Base-by-base conservation (phyloP, 2,329 filamentous ascomycete genomes). In the Aspergillus brasiliensis region DNA sequence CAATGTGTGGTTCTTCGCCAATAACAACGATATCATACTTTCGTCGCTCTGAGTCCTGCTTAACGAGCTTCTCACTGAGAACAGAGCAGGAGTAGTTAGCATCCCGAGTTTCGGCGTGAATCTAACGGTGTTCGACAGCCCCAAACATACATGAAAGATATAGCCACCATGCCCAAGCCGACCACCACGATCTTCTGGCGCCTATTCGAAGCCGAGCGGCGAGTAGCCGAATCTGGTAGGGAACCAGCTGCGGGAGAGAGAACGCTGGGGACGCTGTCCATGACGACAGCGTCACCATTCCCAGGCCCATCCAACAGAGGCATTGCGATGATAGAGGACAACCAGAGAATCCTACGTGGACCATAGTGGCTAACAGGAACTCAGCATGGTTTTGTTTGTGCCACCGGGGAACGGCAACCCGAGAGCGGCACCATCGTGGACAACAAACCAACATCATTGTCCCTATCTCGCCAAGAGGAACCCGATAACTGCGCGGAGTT, bases 141-240 rank as follows among this genome's bases (percentile, higher is more conserved):
- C 40, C 28, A 31, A 10, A 82, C 89, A 82, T 78, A 94, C 90
- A 96, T 91, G 74, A 96, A 94, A 44, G 90, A 88, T 67, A 95
- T 89, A 40, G 90, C 91, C 47, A 97, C 92, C 93, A 97, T 97
- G 2, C 92, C 92, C 77, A 97, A 77, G 8, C 92, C 92, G 40
- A 96, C 91, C 38, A 96, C 87, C 2, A 96, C 91, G 37, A 96
- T 78, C 71, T 83, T 87, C 74, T 91, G 91, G 38, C 73, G 68
- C 42, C 63, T 62, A 25, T 65, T 61, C 21, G 44, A 27, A 28
- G 64, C 59, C 51, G 62, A 15, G 8, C 51, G 23, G 49, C 46
- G 52, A 6, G 25, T 13, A 27, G 55, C 59, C 11, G 28, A 37
- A 34, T 56, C 58, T 46, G 52, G 21, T 23, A 46, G 23, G 46